A percentile compares a stretch with the other conserved stretches of the same genome.
Conservation (phyloP, 2,329 filamentous ascomycete genomes). For the Helotiales sp. region DNA sequence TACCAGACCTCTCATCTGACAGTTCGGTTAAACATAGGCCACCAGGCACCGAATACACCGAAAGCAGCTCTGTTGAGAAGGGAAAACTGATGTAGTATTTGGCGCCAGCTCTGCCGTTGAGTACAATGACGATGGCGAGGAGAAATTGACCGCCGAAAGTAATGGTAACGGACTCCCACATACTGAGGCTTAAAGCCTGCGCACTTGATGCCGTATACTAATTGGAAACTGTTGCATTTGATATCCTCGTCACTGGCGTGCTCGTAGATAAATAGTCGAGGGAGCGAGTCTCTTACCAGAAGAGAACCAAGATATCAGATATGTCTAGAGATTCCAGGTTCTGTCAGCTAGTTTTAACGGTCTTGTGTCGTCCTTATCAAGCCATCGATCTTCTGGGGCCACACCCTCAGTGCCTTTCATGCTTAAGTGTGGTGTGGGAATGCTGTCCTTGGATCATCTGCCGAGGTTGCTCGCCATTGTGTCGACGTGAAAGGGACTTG, state of each 20-base stretch:
- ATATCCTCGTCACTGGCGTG: neutral
- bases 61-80: conserved; percentile 50
- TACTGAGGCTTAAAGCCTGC: conserved; percentile 51
- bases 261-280: neutral
- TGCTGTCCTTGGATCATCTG: conserved; percentile 28
- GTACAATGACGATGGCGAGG: conserved; percentile 48
- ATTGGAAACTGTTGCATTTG: conserved; percentile 46
- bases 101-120: conserved; percentile 51
- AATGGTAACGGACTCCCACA: conserved; percentile 55
- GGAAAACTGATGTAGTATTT: conserved; percentile 52
- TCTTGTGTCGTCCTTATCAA: conserved; percentile 50
- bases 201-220: conserved; percentile 48
- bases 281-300: conserved; percentile 34
- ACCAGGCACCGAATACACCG: conserved; percentile 51
- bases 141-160: conserved; percentile 49
- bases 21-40: conserved; percentile 51
- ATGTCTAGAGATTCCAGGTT: conserved; percentile 49
- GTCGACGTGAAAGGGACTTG: neutral
- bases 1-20: conserved; percentile 45
- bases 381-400: conserved; percentile 41
- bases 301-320: conserved; percentile 51
- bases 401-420: conserved; percentile 39
- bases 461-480: conserved; percentile 27
- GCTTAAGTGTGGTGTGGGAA: conserved; percentile 31
- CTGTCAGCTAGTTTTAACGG: conserved; percentile 48